phyloP scores from a whole-genome alignment of 805 yeast genomes.

The Candida nitratophila region DNA sequence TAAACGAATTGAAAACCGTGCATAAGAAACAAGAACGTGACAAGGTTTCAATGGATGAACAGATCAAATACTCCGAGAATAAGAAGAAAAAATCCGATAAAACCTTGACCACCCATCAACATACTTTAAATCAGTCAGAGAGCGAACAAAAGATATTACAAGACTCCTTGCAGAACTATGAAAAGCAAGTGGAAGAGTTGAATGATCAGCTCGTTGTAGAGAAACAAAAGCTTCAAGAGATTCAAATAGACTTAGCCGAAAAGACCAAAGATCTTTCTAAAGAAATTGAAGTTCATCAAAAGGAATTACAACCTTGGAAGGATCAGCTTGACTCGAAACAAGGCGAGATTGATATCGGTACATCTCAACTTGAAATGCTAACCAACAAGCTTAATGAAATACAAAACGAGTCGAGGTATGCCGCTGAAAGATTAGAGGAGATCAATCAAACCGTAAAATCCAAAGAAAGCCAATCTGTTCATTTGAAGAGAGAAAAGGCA shows the following conservation, averaged over 20 bases:
- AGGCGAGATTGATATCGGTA: constrained; percentile 56
- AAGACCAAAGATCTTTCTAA: constrained; percentile 66
- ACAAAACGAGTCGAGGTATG: constrained; percentile 35
- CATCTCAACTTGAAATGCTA: constrained; percentile 57
- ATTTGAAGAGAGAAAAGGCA: constrained; percentile 40
- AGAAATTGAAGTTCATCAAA: constrained; percentile 57
- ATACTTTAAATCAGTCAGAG: constrained; percentile 36
- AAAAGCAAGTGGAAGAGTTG: constrained; percentile 38
- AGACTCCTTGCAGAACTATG: constrained; percentile 36
- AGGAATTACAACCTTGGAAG: constrained; percentile 77
- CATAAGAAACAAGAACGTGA: constrained; percentile 45
- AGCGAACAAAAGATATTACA: constrained; percentile 38
- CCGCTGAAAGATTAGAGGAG: constrained; percentile 36
- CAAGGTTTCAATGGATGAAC: constrained; percentile 69
- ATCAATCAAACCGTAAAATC: constrained; percentile 28
- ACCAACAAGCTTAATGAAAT: constrained; percentile 37
- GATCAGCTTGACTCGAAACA: constrained; percentile 56
- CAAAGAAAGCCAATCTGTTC: constrained; percentile 38
- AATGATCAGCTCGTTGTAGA: constrained; percentile 43
- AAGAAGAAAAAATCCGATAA: constrained; percentile 57
- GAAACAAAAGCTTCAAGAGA: constrained; percentile 48
- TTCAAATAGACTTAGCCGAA: constrained; percentile 59
- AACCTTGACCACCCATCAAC: constrained; percentile 39
- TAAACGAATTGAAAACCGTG: constrained; percentile 25
- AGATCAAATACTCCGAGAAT: constrained; percentile 53